These are phyloP conservation scores for Blastomyces percursus DNA, from an alignment of 2,329 filamentous ascomycete genomes.

Conservation along the genomic window DNA sequence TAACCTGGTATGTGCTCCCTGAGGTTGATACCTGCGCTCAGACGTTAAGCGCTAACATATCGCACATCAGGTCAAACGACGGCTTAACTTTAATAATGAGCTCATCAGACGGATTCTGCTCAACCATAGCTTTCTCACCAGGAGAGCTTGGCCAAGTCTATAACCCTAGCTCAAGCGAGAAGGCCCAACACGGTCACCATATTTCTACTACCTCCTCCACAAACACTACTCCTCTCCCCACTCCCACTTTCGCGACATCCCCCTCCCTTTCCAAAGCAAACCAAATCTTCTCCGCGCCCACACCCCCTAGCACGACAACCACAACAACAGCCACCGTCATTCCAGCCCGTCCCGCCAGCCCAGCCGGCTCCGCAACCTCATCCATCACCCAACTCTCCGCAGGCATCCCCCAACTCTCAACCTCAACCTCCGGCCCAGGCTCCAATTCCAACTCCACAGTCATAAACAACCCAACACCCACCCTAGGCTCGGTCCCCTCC, in stretches of 20 bases:
- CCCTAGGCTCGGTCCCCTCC: slow-evolving; percentile 63
- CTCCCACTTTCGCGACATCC: slow-evolving; percentile 53
- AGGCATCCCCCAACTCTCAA: slow-evolving; percentile 7
- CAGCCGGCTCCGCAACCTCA: slow-evolving; percentile 78
- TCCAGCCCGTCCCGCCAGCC: slow-evolving; percentile 56
- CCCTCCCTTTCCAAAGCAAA: slow-evolving; percentile 45
- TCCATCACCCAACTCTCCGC: slow-evolving; percentile 5
- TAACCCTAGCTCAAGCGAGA: slow-evolving; percentile 38
- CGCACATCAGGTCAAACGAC: slow-evolving; percentile 54
- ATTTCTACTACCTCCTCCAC: slow-evolving; percentile 38
- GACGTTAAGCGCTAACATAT: slow-evolving; percentile 16
- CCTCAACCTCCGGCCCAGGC: slow-evolving; percentile 4
- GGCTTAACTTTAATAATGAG: slow-evolving; percentile 76
- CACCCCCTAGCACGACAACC: slow-evolving; percentile 44
- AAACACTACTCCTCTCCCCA: slow-evolving; percentile 56
- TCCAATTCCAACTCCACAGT: slow-evolving; percentile 8
- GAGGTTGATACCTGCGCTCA: not conserved
- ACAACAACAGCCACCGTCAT: slow-evolving; percentile 10
- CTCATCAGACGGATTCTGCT: slow-evolving; percentile 98
- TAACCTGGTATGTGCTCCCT: slow-evolving; percentile 63
- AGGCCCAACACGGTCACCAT: slow-evolving; percentile 27
- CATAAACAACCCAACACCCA: slow-evolving; percentile 67
- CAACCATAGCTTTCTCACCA: slow-evolving; percentile 68
- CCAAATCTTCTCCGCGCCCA: slow-evolving; percentile 45
- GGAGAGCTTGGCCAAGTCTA: slow-evolving; percentile 80